A percentile compares a stretch with the other conserved stretches of the same genome.
Evolutionary conservation across 164 flowering plant species (phyloP).

Genomic region (Vitis rotundifolia): DNA sequence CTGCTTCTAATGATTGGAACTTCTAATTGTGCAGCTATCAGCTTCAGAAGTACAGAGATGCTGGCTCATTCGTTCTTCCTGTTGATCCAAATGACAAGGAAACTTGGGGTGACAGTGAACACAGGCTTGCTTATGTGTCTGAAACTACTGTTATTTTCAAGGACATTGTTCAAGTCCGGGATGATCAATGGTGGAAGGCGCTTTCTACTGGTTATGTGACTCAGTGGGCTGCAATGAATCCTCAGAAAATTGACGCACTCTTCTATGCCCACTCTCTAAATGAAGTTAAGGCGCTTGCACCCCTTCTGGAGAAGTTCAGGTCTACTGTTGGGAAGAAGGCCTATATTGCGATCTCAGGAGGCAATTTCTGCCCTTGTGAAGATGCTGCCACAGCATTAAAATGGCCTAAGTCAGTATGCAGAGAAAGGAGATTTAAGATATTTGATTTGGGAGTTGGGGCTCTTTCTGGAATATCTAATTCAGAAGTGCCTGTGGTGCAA

Average conservation of each 20-base stretch:
- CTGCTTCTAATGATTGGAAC: background rate
- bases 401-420: slow-evolving; percentile 88
- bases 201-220: slow-evolving; percentile 86
- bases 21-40: slow-evolving; percentile 67
- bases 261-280: slow-evolving; percentile 84
- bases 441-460: slow-evolving; percentile 78
- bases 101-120: slow-evolving; percentile 99
- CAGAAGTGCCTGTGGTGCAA: slow-evolving; percentile 86
- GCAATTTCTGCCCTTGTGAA: slow-evolving; percentile 81
- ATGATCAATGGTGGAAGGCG: slow-evolving; percentile 98
- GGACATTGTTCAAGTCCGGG: slow-evolving; percentile 82
- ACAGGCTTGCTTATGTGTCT: slow-evolving; percentile 93
- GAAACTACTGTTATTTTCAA: slow-evolving; percentile 98
- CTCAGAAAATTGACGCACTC: slow-evolving; percentile 88
- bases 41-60: slow-evolving; percentile 92
- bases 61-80: slow-evolving; percentile 91
- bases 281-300: slow-evolving; percentile 75
- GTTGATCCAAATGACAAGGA: slow-evolving; percentile 88
- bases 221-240: slow-evolving; percentile 97
- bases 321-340: slow-evolving; percentile 87
- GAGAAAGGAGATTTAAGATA: slow-evolving; percentile 87
- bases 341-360: slow-evolving; percentile 84
- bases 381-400: slow-evolving; percentile 73
- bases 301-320: slow-evolving; percentile 81
- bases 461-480: slow-evolving; percentile 53